Evolutionary conservation across 192 early-diverging fungal genomes (phyloP).

Genomic region (Geranomyces variabilis): DNA sequence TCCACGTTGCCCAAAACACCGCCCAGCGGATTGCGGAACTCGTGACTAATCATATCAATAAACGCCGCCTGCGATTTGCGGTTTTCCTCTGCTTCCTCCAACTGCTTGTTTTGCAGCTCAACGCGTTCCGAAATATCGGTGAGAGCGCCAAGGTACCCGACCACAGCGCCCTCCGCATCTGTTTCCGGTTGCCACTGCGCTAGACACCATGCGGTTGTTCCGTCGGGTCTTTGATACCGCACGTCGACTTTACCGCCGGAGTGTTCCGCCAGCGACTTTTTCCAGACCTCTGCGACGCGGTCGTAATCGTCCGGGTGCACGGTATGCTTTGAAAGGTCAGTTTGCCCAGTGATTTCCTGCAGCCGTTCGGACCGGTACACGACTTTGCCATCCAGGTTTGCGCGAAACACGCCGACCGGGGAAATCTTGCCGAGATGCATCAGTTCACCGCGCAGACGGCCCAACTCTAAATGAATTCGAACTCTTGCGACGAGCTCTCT

Average conservation of each 20-base stretch:
- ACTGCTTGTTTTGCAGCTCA: slow-evolving; percentile 6
- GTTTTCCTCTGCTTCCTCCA: slow-evolving; percentile 21
- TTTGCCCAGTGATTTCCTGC: not conserved
- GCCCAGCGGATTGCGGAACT: slow-evolving; percentile 18
- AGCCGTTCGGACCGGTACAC: not conserved
- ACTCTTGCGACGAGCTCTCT: slow-evolving; percentile 54
- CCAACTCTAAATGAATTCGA: slow-evolving; percentile 50
- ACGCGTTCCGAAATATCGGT: slow-evolving; percentile 26
- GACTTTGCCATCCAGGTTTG: not conserved
- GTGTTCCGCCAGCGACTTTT: not conserved
- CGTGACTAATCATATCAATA: slow-evolving; percentile 28
- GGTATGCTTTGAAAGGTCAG: not conserved
- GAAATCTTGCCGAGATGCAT: not conserved
- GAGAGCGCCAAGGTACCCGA: slow-evolving; percentile 10
- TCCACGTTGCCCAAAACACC: slow-evolving; percentile 5
- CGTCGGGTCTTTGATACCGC: not conserved
- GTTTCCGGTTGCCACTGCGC: slow-evolving; percentile 13
- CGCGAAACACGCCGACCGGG: slow-evolving; percentile 21
- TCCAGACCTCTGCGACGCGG: not conserved
- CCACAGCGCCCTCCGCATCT: not conserved
- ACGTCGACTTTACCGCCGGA: not conserved
- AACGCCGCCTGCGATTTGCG: slow-evolving; percentile 8
- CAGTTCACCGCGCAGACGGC: slow-evolving; percentile 47
- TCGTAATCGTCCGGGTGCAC: not conserved
- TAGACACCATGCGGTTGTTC: not conserved